These are phyloP conservation scores for Delitschia confertaspora DNA, from an alignment of 495 filamentous ascomycete genomes.

Conservation along the genomic window DNA sequence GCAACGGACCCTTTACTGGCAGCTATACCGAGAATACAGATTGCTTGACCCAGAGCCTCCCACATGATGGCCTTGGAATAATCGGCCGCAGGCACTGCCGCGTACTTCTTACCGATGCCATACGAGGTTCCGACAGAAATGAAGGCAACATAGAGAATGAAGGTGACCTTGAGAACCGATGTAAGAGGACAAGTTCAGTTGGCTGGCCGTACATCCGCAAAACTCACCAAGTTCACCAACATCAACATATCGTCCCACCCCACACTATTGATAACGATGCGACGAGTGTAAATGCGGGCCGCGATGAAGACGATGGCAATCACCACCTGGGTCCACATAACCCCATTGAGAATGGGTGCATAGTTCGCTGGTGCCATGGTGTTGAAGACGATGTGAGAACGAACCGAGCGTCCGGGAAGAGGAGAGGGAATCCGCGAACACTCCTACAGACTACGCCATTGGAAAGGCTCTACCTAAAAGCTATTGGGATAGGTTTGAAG, in stretches of 20 bases:
- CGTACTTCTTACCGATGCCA: constrained; percentile 18
- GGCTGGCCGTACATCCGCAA: too few relatives aligned
- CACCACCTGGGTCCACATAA: constrained; percentile 15
- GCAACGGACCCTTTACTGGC: constrained; percentile 12
- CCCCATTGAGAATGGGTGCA: constrained; percentile 1
- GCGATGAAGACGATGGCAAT: constrained; percentile 5
- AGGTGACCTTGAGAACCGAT: not conserved
- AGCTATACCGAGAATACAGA: constrained; percentile 15
- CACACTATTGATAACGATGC: constrained; percentile 12
- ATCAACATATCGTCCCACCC: constrained; percentile 13
- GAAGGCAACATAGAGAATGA: constrained; percentile 9
- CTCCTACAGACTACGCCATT: too few relatives aligned
- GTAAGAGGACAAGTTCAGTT: too few relatives aligned
- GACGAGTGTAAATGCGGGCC: constrained; percentile 7
- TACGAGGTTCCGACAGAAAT: constrained; percentile 4
- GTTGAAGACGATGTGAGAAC: too few relatives aligned
- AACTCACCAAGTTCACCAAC: constrained; percentile 7
- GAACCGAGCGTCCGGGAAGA: too few relatives aligned
- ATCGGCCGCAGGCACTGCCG: not conserved
- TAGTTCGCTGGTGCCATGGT: constrained; percentile 8
- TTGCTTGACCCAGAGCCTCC: constrained; percentile 14
- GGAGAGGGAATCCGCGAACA: too few relatives aligned
- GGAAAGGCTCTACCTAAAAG: too few relatives aligned
- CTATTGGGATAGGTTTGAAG: too few relatives aligned
- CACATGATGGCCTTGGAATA: constrained; percentile 16